phyloP scores from a whole-genome alignment of 2,329 filamentous ascomycete species.

The Cadophora malorum region DNA sequence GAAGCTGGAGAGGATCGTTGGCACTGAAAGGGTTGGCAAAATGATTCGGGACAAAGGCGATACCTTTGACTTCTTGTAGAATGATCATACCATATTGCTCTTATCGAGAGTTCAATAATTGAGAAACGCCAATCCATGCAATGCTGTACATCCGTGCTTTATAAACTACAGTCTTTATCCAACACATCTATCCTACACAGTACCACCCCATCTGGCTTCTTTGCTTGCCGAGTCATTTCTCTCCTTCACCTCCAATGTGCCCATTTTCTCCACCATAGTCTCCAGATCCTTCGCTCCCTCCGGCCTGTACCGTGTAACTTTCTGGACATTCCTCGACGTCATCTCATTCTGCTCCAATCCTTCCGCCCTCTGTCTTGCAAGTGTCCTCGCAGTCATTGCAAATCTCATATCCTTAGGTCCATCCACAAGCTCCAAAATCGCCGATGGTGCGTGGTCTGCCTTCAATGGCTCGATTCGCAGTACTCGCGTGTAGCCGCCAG shows the following conservation, averaged over 20 bases:
- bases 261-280: conserved; percentile 59
- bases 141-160: conserved; percentile 23
- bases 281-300: conserved; percentile 73
- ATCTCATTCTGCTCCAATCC: conserved; percentile 69
- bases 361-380: conserved; percentile 68
- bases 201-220: conserved; percentile 33
- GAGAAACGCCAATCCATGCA: conserved; percentile 31
- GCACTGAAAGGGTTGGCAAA: conserved; percentile 77
- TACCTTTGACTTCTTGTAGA: conserved; percentile 91
- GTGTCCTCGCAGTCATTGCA: conserved; percentile 86
- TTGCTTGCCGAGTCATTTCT: conserved; percentile 41
- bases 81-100: conserved; percentile 15
- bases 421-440: conserved; percentile 94
- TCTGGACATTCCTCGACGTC: conserved; percentile 79
- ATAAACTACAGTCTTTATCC: conserved; percentile 22
- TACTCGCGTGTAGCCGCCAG: conserved; percentile 94
- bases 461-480: conserved; percentile 90
- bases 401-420: conserved; percentile 94
- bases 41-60: conserved; percentile 87
- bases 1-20: conserved; percentile 87
- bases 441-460: conserved; percentile 84
- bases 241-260: conserved; percentile 45
- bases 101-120: conserved; percentile 22
- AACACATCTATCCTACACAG: conserved; percentile 21
- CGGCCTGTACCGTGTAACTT: conserved; percentile 79